Evolutionary conservation across 345 rosid genomes (phyloP).

Genomic region (Corchorus olitorius): DNA sequence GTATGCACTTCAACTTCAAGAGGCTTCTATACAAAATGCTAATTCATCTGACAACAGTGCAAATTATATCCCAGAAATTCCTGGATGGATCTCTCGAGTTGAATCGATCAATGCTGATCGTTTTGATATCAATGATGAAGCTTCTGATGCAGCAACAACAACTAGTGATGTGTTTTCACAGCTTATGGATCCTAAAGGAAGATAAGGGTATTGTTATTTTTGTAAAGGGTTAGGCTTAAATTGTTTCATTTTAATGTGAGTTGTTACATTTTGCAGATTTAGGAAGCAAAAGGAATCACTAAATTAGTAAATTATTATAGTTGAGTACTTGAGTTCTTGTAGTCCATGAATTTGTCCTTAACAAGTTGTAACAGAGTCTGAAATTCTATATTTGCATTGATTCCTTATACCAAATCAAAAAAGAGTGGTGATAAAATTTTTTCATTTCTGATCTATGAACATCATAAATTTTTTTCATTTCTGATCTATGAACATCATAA

Average conservation of each 20-base stretch:
- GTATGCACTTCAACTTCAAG: constrained; percentile 51
- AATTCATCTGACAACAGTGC: constrained; percentile 13
- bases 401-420: neutral
- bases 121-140: neutral
- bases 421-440: neutral
- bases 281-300: neutral
- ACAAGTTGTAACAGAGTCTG: neutral
- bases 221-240: neutral
- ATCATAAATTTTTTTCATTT: neutral
- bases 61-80: constrained; percentile 14
- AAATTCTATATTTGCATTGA: neutral
- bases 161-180: constrained; percentile 22
- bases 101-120: neutral
- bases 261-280: neutral
- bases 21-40: constrained; percentile 12
- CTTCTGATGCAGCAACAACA: constrained; percentile 9
- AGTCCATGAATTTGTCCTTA: neutral
- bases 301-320: neutral
- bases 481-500: neutral
- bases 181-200: constrained; percentile 25
- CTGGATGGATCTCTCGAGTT: constrained; percentile 4
- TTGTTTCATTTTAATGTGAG: neutral
- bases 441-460: neutral
- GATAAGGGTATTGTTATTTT: neutral
- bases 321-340: neutral